Evolutionary conservation across 108 stramenopile species (phyloP).

Genomic region (Nitzschia sp.): DNA sequence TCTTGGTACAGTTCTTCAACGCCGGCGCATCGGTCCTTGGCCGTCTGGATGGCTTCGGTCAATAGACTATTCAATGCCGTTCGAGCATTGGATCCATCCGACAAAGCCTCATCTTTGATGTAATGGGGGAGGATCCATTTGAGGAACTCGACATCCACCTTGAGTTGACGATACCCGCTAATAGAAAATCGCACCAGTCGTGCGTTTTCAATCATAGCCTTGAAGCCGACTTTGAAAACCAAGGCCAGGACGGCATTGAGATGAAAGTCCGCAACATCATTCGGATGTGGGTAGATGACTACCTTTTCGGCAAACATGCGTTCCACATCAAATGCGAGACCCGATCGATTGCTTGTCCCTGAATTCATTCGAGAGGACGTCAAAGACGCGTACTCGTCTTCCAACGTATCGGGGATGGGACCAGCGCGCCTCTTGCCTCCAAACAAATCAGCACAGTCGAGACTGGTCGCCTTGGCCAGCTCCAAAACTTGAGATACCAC

Average conservation of each 20-base stretch:
- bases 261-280: conserved; percentile 46
- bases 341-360: conserved; percentile 21
- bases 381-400: conserved; percentile 47
- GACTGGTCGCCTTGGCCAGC: conserved; percentile 50
- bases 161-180: conserved; percentile 67
- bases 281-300: conserved; percentile 62
- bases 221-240: conserved; percentile 61
- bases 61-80: conserved; percentile 28
- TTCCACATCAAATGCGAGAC: conserved; percentile 81
- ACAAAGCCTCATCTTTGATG: conserved; percentile 62
- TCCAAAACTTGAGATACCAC: conserved; percentile 52
- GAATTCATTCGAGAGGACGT: conserved; percentile 36
- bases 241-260: conserved; percentile 59
- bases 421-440: conserved; percentile 66
- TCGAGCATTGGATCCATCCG: conserved; percentile 43
- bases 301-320: conserved; percentile 85
- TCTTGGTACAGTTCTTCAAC: conserved; percentile 19
- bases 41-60: conserved; percentile 24
- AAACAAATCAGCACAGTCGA: conserved; percentile 72
- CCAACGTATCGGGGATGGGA: conserved; percentile 61
- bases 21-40: conserved; percentile 26
- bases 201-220: conserved; percentile 59
- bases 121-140: conserved; percentile 78
- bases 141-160: conserved; percentile 72
- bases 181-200: conserved; percentile 60